phyloP scores from a whole-genome alignment of 2,329 filamentous ascomycete species.

The Cladophialophora exuberans region DNA sequence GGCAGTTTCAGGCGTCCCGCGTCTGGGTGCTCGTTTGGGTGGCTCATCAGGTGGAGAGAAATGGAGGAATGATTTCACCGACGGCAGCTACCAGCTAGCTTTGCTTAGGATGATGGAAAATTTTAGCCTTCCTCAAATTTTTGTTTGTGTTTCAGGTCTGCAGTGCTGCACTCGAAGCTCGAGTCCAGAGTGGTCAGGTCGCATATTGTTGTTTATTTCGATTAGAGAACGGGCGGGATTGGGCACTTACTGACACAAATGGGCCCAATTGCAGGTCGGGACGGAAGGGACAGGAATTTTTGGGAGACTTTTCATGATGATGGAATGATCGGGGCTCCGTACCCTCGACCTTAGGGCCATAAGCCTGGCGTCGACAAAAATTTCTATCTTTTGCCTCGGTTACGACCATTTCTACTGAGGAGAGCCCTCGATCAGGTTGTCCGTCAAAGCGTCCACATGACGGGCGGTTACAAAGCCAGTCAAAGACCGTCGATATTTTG shows the following conservation, averaged over 20 bases:
- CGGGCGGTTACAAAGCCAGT: constrained; percentile 7
- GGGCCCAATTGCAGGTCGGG: neutral
- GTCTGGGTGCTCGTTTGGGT: neutral
- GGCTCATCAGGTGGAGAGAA: neutral
- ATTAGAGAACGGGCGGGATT: no score
- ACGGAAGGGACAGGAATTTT: no score
- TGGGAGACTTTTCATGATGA: no score
- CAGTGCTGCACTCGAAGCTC: neutral
- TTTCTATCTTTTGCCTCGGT: neutral
- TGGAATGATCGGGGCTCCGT: constrained; percentile 3
- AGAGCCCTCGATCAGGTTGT: no score
- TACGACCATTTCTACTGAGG: neutral
- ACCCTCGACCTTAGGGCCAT: no score
- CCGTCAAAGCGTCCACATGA: no score
- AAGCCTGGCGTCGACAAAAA: no score
- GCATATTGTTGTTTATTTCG: neutral
- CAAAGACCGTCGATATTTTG: neutral
- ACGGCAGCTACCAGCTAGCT: neutral
- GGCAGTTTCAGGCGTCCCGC: neutral
- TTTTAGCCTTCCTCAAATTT: neutral
- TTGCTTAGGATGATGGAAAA: no score
- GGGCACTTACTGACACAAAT: no score
- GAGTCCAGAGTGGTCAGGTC: constrained; percentile 1
- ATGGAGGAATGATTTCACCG: neutral
- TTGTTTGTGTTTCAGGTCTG: constrained; percentile 5